Evolutionary conservation across 2,329 filamentous ascomycete species (phyloP), one percentile per base, ranked within the genome.

Genomic region (Ophiostoma sp.): DNA sequence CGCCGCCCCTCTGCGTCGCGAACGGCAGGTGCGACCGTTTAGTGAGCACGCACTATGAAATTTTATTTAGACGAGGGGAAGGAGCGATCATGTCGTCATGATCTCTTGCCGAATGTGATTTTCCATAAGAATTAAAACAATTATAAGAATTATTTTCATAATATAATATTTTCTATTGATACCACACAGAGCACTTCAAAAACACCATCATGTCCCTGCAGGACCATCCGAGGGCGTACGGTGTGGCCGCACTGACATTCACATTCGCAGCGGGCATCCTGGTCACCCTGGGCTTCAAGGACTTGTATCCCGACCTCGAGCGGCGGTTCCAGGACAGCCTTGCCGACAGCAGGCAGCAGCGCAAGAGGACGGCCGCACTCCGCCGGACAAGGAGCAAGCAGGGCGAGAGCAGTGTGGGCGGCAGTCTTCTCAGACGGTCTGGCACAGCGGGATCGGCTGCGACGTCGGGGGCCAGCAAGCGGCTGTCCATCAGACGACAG

Each of bases 221-320:
- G 76, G 83, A 87, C 74, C 86, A 89, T 73, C 86, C 87, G 35
- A 85, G 83, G 76, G 84, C 83, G 72, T 89, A 89, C 76, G 85
- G 87, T 78, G 84, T 85, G 3, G 86, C 89, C 36, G 92, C 90
- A 72, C 78, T 93, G 60, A 83, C 87, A 70, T 81, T 88, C 27
- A 90, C 91, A 76, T 96, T 97, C 76, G 78, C 89, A n/a, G 85
- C 91, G 11, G 93, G 94, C 62, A 84, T 93, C 69, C 81, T 93
- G 68, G 79, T 94, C 70, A 93, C 92, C 0, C 80, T 95, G 2
- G 89, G 90, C 71, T 88, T 92, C 81, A 93, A 93, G 79, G 91
- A 94, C 77, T 79, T 94, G 52, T 94, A 93, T 75, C 89, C 90
- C 0, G 89, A 92, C 74, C 83, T 93, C 66, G 89, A 93, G 77